Evolutionary conservation across 768 basidiomycete genomes (phyloP).

Genomic region (Rhodosporidiobolus odoratus): DNA sequence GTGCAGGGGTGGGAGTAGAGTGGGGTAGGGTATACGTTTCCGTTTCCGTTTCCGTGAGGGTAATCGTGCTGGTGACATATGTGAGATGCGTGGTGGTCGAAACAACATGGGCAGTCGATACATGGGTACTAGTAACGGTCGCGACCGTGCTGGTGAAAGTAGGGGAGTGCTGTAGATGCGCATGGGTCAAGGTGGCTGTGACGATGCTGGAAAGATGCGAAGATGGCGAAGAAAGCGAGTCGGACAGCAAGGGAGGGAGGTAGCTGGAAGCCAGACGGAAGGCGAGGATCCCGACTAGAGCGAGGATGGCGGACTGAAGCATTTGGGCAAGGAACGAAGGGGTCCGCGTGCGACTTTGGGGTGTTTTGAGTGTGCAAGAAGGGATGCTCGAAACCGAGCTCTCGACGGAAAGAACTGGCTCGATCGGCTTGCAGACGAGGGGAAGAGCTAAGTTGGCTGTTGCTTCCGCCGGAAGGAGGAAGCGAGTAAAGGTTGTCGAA

Average conservation of each 20-base stretch:
- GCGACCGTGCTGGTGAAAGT: neutral
- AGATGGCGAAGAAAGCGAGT: no score
- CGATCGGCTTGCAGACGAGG: neutral
- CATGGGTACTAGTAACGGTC: neutral
- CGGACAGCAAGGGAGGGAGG: no score
- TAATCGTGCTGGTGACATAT: neutral
- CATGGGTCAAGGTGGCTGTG: neutral
- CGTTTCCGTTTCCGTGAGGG: neutral
- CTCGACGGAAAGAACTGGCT: neutral
- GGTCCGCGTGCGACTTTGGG: no score
- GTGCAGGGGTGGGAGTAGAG: neutral
- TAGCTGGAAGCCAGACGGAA: no score
- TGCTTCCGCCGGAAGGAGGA: neutral
- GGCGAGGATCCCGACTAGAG: no score
- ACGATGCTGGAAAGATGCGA: no score
- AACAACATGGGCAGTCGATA: neutral
- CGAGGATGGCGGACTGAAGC: no score
- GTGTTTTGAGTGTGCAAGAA: no score
- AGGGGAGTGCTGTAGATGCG: neutral
- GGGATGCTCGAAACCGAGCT: fast-evolving
- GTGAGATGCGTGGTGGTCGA: neutral
- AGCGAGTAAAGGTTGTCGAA: slow-evolving; percentile 7
- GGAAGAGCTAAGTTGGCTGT: neutral
- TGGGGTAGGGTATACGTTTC: neutral
- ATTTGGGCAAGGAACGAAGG: no score